Conservation (phyloP, 441 rosid genomes). For the Eugenia klotzschiana region DNA sequence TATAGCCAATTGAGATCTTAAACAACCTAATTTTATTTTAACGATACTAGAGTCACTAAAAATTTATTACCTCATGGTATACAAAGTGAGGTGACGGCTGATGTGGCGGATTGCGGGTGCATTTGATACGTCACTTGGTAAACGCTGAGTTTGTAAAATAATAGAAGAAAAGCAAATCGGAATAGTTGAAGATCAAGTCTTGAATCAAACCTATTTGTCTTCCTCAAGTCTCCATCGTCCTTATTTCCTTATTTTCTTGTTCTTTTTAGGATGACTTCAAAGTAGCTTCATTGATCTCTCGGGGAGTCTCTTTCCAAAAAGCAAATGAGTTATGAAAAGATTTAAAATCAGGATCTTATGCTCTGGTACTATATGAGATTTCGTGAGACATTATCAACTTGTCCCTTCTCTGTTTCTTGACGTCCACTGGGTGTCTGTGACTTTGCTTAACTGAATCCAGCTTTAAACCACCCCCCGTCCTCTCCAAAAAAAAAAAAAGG, state of each 20-base stretch:
- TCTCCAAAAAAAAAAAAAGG: rapidly evolving
- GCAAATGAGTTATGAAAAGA: no score
- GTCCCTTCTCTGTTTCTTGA: no score
- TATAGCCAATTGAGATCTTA: background rate
- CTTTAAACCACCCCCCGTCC: background rate
- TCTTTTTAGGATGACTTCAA: background rate
- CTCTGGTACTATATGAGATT: no score
- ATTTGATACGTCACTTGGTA: background rate
- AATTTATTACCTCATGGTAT: background rate
- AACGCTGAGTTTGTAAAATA: background rate
- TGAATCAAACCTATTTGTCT: background rate
- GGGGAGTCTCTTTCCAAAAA: no score
- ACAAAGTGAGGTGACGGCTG: background rate
- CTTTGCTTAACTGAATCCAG: no score
- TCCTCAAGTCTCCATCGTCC: background rate
- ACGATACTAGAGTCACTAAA: background rate
- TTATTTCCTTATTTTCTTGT: background rate
- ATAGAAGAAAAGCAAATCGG: background rate
- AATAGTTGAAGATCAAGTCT: background rate
- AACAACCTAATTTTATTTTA: no score
- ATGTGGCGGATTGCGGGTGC: background rate
- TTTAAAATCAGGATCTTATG: no score
- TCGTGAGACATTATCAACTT: no score
- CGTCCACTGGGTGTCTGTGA: no score
- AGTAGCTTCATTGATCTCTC: background rate